These are phyloP conservation scores for Penicillium sp. DNA, from an alignment of 2,329 filamentous ascomycete genomes.

Conservation along the genomic window DNA sequence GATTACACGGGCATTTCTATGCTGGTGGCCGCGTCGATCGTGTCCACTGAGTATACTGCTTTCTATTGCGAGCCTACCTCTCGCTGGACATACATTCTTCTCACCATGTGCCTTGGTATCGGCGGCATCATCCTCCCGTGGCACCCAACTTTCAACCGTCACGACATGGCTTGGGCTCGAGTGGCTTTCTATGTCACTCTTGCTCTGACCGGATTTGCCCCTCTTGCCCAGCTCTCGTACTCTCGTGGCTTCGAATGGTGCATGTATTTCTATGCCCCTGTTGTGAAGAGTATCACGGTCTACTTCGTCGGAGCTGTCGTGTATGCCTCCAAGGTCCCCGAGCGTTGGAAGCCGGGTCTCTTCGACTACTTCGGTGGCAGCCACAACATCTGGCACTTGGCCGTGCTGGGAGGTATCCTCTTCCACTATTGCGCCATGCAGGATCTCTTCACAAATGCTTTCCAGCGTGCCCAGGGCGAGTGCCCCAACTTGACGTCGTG, in stretches of 20 bases:
- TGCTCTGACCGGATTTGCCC: constrained; percentile 85
- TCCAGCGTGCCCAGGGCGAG: constrained; percentile 66
- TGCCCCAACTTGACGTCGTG: constrained; percentile 42
- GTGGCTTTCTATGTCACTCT: constrained; percentile 91
- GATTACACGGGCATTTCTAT: constrained; percentile 98
- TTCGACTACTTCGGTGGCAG: constrained; percentile 96
- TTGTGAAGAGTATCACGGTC: constrained; percentile 83
- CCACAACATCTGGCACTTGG: constrained; percentile 97
- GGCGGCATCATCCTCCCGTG: constrained; percentile 91
- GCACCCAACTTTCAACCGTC: constrained; percentile 92
- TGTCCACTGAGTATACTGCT: constrained; percentile 97
- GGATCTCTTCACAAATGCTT: constrained; percentile 83
- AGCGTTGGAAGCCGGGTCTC: constrained; percentile 87
- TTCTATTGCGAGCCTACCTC: constrained; percentile 96
- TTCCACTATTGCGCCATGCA: constrained; percentile 98
- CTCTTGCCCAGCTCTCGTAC: constrained; percentile 80
- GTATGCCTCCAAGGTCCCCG: constrained; percentile 90
- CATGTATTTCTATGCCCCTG: constrained; percentile 85
- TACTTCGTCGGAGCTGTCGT: constrained; percentile 84
- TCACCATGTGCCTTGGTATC: constrained; percentile 80
- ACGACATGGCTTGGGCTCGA: constrained; percentile 90
- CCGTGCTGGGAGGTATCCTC: constrained; percentile 92
- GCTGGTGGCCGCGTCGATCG: constrained; percentile 89
- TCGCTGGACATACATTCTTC: constrained; percentile 82
- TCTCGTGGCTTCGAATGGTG: constrained; percentile 81